Conservation (phyloP, 1,284 basidiomycete genomes). For the Irpex sp. region DNA sequence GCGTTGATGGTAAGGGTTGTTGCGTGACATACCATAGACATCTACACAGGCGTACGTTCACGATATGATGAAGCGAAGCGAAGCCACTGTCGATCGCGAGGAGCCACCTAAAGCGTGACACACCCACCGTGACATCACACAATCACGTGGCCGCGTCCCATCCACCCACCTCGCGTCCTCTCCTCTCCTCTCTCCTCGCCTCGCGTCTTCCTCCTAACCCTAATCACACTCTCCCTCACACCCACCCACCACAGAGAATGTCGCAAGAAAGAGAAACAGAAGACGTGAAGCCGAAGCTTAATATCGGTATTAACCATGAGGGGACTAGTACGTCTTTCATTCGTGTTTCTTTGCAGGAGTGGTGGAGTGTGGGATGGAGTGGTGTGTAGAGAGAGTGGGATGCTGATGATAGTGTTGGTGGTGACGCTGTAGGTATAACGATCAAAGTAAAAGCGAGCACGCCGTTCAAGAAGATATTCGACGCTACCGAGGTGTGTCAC, state of each 20-base stretch:
- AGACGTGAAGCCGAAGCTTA: constrained; percentile 69
- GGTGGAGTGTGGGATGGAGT: too few species aligned
- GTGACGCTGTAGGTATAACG: constrained; percentile 30
- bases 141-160: not conserved
- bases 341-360: too few species aligned
- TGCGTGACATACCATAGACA: too few species aligned
- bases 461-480: constrained; percentile 63
- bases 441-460: constrained; percentile 63
- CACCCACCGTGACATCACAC: not conserved
- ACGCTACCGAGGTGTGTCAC: constrained; percentile 54
- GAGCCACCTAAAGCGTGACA: too few species aligned
- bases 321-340: constrained; percentile 21
- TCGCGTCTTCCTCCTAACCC: not conserved
- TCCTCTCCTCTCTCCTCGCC: not conserved
- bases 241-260: not conserved
- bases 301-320: constrained; percentile 50
- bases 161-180: not conserved
- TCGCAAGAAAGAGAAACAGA: constrained; percentile 35
- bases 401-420: too few species aligned
- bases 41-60: too few species aligned
- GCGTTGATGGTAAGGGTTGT: too few species aligned
- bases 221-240: not conserved
- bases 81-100: too few species aligned
- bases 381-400: too few species aligned
- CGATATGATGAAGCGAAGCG: too few species aligned